phyloP scores from a whole-genome alignment of 176 grass and related monocot genomes.

The Aegilops speltoides region DNA sequence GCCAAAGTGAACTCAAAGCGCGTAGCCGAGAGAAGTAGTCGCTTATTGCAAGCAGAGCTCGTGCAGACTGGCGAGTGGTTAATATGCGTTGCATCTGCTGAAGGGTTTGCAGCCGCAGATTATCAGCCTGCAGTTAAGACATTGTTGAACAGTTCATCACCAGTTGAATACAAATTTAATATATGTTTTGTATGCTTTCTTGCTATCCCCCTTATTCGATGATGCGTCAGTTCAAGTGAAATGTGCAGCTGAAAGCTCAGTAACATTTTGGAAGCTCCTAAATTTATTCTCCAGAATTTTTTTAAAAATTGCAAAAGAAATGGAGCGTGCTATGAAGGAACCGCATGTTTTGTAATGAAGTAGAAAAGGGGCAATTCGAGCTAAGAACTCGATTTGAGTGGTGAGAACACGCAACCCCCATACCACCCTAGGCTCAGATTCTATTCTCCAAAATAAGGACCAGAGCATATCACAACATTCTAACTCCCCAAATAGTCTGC shows the following conservation, averaged over 20 bases:
- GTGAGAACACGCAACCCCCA: background rate
- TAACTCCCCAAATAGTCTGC: background rate
- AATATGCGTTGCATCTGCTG: conserved; percentile 91
- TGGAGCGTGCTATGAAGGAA: background rate
- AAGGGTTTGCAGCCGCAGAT: conserved; percentile 84
- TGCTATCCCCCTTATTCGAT: background rate
- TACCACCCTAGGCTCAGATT: background rate
- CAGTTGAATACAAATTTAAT: background rate
- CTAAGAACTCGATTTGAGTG: background rate
- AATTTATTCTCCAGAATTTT: background rate
- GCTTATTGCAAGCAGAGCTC: conserved; percentile 84
- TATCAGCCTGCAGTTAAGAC: conserved; percentile 71
- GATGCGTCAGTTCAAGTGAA: background rate
- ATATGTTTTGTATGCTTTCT: background rate
- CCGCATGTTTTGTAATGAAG: background rate
- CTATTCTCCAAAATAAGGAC: background rate
- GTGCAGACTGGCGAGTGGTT: conserved; percentile 83
- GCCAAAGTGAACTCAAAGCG: conserved; percentile 89
- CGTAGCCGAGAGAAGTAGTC: conserved; percentile 83
- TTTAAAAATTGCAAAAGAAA: background rate
- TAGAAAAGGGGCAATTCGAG: background rate
- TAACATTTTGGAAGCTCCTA: background rate
- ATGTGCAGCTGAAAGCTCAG: background rate
- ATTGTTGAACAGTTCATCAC: conserved; percentile 22
- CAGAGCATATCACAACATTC: background rate